These are phyloP conservation scores for Penicillium hesseltinei DNA, from an alignment of 2,329 filamentous ascomycete species.

Conservation along the genomic window DNA sequence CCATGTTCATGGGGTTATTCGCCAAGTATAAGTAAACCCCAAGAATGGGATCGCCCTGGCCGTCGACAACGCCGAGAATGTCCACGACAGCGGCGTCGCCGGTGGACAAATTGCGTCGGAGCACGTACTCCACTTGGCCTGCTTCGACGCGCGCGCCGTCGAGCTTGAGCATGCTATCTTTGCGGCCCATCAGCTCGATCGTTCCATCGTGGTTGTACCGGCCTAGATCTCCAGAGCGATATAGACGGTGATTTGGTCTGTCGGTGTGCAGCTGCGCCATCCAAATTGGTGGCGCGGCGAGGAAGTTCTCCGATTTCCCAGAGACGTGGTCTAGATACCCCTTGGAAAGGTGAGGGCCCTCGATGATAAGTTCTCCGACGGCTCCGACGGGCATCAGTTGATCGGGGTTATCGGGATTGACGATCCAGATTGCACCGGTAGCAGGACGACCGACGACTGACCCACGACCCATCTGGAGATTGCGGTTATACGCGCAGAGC, in stretches of 20 bases:
- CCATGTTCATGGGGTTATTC: conserved; percentile 16
- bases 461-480: conserved; percentile 12
- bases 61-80: conserved; percentile 19
- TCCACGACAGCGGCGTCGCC: conserved; percentile 20
- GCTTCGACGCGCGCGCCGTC: conserved; percentile 25
- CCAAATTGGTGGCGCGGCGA: conserved; percentile 13
- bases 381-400: conserved; percentile 28
- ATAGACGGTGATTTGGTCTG: conserved; percentile 17
- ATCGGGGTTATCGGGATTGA: conserved; percentile 20
- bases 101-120: conserved; percentile 8
- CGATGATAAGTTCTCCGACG: conserved; percentile 30
- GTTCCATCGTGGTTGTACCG: conserved; percentile 23
- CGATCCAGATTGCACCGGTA: conserved; percentile 31
- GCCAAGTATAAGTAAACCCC: conserved; percentile 18
- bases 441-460: conserved; percentile 18
- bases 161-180: conserved; percentile 28
- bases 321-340: conserved; percentile 26
- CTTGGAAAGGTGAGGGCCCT: conserved; percentile 28
- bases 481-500: conserved; percentile 24
- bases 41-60: conserved; percentile 16
- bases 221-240: conserved; percentile 28
- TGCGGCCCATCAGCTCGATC: conserved; percentile 29
- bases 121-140: conserved; percentile 23
- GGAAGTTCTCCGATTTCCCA: conserved; percentile 18
- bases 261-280: conserved; percentile 15